Conservation (phyloP, 1,139 yeast species). For the Suhomyces chickasaworum region DNA sequence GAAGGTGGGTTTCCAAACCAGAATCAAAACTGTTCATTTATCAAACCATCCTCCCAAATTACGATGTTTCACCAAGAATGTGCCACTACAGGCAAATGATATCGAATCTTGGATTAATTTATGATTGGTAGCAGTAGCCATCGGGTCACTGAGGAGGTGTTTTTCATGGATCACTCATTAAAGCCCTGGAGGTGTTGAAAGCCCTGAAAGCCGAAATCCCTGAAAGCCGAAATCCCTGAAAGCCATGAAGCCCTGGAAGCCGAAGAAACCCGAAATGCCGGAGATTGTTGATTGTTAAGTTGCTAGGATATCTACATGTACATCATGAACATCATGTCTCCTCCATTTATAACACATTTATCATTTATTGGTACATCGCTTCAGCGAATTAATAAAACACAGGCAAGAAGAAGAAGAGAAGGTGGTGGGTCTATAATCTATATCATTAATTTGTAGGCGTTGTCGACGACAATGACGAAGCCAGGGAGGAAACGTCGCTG, state of each 20-base stretch:
- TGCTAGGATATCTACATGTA: no score
- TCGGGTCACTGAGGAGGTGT: no score
- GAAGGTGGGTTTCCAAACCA: no score
- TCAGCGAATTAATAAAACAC: constrained; percentile 5
- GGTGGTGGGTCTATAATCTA: constrained; percentile 4
- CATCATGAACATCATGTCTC: no score
- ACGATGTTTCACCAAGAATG: not conserved
- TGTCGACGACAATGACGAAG: constrained; percentile 9
- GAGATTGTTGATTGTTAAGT: not conserved
- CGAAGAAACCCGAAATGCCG: no score
- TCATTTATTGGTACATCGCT: constrained; percentile 5
- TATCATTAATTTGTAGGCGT: constrained; percentile 8
- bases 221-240: no score
- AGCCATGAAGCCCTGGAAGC: no score
- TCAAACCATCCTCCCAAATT: no score
- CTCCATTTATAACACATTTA: not conserved
- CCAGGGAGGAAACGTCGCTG: constrained; percentile 5
- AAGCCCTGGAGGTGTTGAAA: not conserved
- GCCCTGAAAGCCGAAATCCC: no score
- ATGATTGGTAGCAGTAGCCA: no score
- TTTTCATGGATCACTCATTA: no score
- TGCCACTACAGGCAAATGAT: not conserved
- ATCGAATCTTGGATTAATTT: not conserved
- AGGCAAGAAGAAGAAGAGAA: not conserved
- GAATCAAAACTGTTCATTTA: not conserved